Evolutionary conservation across 805 yeast genomes (phyloP).

Genomic region (Candida ovalis): DNA sequence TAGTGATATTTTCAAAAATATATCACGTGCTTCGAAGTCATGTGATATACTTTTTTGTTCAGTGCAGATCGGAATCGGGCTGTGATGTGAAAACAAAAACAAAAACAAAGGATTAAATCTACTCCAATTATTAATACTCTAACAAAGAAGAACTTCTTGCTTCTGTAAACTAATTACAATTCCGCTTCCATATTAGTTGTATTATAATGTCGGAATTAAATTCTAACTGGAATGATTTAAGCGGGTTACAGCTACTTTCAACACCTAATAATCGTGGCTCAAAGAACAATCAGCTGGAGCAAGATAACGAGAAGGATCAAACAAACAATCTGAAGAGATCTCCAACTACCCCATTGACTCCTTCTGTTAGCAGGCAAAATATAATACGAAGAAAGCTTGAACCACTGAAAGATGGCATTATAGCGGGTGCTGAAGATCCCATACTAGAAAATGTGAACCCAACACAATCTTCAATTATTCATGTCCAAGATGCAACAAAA

Average conservation of each 20-base stretch:
- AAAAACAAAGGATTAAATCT: too few relatives aligned
- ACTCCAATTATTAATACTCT: too few relatives aligned
- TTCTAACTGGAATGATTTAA: not conserved
- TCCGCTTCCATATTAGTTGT: too few relatives aligned
- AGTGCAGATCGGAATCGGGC: too few relatives aligned
- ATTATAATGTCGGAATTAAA: not conserved
- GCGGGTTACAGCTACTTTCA: not conserved
- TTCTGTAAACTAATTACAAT: too few relatives aligned
- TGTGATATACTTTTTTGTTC: too few relatives aligned
- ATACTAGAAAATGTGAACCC: constrained; percentile 1
- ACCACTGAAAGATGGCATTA: not conserved
- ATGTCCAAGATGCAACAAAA: constrained; percentile 1
- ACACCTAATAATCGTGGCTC: not conserved
- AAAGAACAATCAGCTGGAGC: not conserved
- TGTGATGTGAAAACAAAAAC: too few relatives aligned
- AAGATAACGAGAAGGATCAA: not conserved
- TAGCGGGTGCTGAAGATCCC: constrained; percentile 1
- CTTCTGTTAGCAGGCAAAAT: constrained; percentile 23
- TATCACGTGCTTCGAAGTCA: too few relatives aligned
- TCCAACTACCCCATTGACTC: constrained; percentile 33
- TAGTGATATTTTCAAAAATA: too few relatives aligned
- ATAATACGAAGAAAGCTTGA: constrained; percentile 23
- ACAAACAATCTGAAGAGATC: constrained; percentile 22
- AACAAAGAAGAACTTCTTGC: too few relatives aligned
- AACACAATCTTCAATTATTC: constrained; percentile 3